Conservation (phyloP, 1,284 basidiomycete genomes). For the Melampsora larici-populina region DNA sequence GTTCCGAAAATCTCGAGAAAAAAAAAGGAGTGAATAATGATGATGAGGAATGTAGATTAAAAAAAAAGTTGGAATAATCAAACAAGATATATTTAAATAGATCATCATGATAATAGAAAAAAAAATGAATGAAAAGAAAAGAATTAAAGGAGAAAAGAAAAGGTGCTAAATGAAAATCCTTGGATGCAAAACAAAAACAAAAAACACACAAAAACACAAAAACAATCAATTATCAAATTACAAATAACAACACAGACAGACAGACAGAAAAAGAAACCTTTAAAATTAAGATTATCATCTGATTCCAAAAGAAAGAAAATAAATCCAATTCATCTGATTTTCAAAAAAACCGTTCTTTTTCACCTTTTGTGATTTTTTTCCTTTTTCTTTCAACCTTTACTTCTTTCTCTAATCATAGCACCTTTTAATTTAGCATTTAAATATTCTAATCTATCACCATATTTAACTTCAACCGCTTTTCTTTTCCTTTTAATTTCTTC, state of each 20-base stretch:
- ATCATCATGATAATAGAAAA: neutral
- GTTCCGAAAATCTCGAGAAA: neutral
- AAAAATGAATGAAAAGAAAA: neutral
- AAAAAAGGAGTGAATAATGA: neutral
- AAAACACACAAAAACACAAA: neutral
- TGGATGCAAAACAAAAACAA: neutral
- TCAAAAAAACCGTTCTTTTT: no score
- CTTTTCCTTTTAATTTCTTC: neutral
- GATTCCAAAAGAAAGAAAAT: no score
- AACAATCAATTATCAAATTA: no score
- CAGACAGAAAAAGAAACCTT: no score
- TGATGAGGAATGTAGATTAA: neutral
- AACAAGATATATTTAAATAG: neutral
- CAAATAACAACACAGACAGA: no score
- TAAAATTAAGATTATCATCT: no score
- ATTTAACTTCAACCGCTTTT: neutral
- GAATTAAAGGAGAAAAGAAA: neutral
- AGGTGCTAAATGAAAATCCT: neutral
- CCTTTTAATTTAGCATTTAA: neutral
- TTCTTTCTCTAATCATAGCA: conserved; percentile 2
- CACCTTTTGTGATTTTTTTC: no score
- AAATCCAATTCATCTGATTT: no score
- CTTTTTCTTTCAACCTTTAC: neutral
- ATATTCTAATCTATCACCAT: neutral
- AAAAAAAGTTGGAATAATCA: neutral